phyloP scores from a whole-genome alignment of 371 early-diverging fungal genomes.

The Haplosporangium sp. region DNA sequence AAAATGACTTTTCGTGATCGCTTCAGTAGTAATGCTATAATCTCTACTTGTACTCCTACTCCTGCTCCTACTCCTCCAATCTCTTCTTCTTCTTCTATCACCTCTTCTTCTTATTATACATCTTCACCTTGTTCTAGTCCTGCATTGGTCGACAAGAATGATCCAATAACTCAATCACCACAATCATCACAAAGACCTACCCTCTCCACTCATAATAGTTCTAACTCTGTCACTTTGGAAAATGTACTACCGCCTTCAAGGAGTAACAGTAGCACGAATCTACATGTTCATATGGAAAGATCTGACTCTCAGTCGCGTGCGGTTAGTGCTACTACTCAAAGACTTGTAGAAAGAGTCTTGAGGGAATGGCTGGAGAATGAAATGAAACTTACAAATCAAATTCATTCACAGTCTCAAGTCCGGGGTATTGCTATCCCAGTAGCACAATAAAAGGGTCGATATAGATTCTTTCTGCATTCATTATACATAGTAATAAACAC shows the following conservation, averaged over 20 bases:
- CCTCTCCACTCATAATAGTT: not conserved
- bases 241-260: slow-evolving; percentile 27
- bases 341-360: slow-evolving; percentile 60
- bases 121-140: slow-evolving; percentile 5
- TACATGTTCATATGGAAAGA: slow-evolving; percentile 17
- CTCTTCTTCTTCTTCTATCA: not conserved
- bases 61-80: not conserved
- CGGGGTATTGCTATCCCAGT: slow-evolving; percentile 22
- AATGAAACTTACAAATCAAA: not conserved
- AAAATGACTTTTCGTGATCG: slow-evolving; percentile 36
- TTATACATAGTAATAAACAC: too few species aligned
- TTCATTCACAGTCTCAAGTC: not conserved
- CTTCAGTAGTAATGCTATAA: slow-evolving; percentile 7
- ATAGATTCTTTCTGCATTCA: not conserved
- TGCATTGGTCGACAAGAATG: not conserved
- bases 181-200: not conserved
- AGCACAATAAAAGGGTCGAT: slow-evolving; percentile 8
- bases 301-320: slow-evolving; percentile 13
- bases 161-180: not conserved
- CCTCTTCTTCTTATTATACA: not conserved
- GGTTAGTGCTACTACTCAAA: slow-evolving; percentile 42
- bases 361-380: slow-evolving; percentile 61
- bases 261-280: slow-evolving; percentile 25
- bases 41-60: not conserved
- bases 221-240: slow-evolving; percentile 15